Evolutionary conservation across 2,329 filamentous ascomycete species (phyloP).

Genomic region (Tolypocladium inflatum): DNA sequence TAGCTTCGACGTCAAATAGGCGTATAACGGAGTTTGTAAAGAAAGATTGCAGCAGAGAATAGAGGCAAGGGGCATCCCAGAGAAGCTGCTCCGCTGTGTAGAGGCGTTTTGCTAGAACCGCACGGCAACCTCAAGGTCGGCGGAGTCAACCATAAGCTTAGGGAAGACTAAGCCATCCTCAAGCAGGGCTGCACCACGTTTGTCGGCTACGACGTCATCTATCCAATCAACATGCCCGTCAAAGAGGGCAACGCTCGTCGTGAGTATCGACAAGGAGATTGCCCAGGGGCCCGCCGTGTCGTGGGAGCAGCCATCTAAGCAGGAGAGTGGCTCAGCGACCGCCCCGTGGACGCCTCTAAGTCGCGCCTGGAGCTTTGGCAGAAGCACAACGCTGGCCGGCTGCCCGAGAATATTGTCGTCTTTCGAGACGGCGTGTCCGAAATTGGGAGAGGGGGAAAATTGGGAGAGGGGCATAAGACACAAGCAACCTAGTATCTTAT

Average conservation of each 20-base stretch:
- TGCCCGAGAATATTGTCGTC: background rate
- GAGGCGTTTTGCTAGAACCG: slow-evolving; percentile 5
- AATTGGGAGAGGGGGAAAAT: too few relatives aligned
- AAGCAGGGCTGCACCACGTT: background rate
- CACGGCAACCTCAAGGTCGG: background rate
- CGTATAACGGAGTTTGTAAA: slow-evolving; percentile 7
- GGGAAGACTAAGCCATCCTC: too few relatives aligned
- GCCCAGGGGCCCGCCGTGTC: background rate
- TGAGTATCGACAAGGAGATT: background rate
- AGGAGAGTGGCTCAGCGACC: background rate
- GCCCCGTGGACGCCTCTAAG: background rate
- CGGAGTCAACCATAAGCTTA: background rate
- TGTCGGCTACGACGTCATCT: background rate
- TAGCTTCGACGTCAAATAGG: slow-evolving; percentile 7
- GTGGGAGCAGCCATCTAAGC: background rate
- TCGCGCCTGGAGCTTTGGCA: background rate
- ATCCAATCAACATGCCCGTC: background rate
- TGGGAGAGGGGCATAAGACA: too few relatives aligned
- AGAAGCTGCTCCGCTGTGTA: slow-evolving; percentile 4
- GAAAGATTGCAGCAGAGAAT: slow-evolving; percentile 6
- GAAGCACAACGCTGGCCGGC: background rate
- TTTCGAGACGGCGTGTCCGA: background rate
- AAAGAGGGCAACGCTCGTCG: background rate
- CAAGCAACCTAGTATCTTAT: too few relatives aligned
- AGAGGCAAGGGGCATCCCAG: slow-evolving; percentile 6